These are phyloP conservation scores for Boletus vinaceobasis DNA, from an alignment of 768 basidiomycete genomes.

Conservation along the genomic window DNA sequence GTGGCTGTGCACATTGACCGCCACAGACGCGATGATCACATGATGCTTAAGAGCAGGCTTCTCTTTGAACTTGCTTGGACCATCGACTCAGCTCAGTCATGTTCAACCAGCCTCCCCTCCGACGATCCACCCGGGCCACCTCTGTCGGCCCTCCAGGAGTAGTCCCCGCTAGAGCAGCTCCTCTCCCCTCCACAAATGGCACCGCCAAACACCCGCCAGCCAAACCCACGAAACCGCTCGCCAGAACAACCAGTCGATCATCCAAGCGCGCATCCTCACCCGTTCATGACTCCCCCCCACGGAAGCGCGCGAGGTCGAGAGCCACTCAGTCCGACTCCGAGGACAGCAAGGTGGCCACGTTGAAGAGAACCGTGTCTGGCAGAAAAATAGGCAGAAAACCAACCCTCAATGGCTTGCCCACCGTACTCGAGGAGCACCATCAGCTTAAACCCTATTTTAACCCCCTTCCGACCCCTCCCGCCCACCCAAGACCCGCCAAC, in stretches of 20 bases:
- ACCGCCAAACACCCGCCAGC: constrained; percentile 32
- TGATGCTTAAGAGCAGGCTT: constrained; percentile 4
- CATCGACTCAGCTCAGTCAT: constrained; percentile 16
- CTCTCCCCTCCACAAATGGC: constrained; percentile 28
- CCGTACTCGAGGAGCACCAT: constrained; percentile 32
- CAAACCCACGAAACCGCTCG: constrained; percentile 35
- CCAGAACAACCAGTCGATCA: constrained; percentile 22
- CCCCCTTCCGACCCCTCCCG: constrained; percentile 56
- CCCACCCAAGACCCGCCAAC: constrained; percentile 58
- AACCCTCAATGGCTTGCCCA: constrained; percentile 29
- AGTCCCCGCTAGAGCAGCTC: constrained; percentile 26
- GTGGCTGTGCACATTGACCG: constrained; percentile 19
- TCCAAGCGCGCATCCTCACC: constrained; percentile 53
- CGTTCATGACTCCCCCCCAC: constrained; percentile 38
- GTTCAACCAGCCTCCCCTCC: constrained; percentile 36
- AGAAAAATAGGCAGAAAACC: constrained; percentile 31
- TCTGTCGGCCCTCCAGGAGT: constrained; percentile 40
- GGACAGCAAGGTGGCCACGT: constrained; percentile 30
- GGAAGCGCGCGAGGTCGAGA: constrained; percentile 46
- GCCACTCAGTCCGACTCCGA: constrained; percentile 41
- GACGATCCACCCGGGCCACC: constrained; percentile 52
- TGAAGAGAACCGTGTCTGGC: constrained; percentile 24
- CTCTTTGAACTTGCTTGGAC: neutral
- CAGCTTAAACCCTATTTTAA: constrained; percentile 61
- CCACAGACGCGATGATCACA: constrained; percentile 28